Evolutionary conservation across 257 asterid genomes (phyloP), one percentile per base, ranked within the genome.

Genomic region (Forsythia viridissima): DNA sequence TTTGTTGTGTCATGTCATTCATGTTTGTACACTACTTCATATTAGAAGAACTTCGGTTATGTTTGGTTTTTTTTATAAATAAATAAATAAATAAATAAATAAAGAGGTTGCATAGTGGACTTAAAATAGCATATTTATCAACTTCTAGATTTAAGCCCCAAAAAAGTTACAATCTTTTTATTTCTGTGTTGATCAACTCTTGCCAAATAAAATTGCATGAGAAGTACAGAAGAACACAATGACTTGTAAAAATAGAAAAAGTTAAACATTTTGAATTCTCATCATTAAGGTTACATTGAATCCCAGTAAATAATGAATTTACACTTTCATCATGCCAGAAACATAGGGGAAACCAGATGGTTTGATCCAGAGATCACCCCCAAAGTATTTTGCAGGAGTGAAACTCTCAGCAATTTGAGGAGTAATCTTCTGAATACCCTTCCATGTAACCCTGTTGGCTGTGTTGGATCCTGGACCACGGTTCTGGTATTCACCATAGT

Each of bases 401-500:
- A 75, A 88, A 2, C 51, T 34, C 8, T 55, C 24, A 1, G 89
- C 87, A 1, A 3, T 42, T 37, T 84, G 63, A 0, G 74, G 67
- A 46, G 70, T 40, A 0, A 71, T 68, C 7, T 81, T 77, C 73
- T 79, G 72, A 39, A 86, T 79, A 18, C 90, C 89, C 74, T 39
- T 73, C 93, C 93, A 89, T 2, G 20, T 12, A n/a, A 85, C 87
- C 80, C 92, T 82, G 4, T 52, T 18, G 0, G 40, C 43, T 0
- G 39, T 21, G 63, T 80, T 61, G 0, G 92, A 72, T 3, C 94
- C 92, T 10, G 86, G 59, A 1, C 94, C 94, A 0, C 80, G 82
- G 78, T 90, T 90, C 44, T 76, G 69, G 75, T 59, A 89, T 84
- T 89, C 93, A 0, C 52, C 89, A 11, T 85, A 89, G 15, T 44